Evolutionary conservation across 2,329 filamentous ascomycete genomes (phyloP).

Genomic region (Fusarium euwallaceae): DNA sequence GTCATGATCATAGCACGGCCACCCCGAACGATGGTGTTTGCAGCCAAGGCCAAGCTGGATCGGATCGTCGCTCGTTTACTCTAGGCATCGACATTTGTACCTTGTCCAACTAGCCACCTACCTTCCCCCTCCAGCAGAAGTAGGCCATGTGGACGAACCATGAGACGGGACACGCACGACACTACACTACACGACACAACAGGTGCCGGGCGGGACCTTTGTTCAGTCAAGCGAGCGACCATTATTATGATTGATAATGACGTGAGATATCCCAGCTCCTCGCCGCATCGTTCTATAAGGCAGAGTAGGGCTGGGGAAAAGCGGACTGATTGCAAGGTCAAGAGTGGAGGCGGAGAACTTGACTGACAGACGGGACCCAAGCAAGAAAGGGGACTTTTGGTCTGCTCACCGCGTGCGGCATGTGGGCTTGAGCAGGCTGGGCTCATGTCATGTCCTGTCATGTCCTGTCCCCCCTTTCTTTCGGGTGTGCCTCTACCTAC

Average conservation of each 20-base stretch:
- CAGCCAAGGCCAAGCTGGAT: constrained; percentile 18
- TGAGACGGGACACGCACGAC: not conserved
- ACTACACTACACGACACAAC: not conserved
- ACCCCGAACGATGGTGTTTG: not conserved
- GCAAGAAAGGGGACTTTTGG: constrained; percentile 8
- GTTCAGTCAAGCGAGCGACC: not conserved
- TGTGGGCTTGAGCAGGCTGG: not conserved
- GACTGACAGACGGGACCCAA: constrained; percentile 3
- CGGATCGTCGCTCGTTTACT: constrained; percentile 17
- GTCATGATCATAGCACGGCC: constrained; percentile 22
- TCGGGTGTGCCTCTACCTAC: not conserved
- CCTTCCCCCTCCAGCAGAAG: not conserved
- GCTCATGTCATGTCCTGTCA: not conserved
- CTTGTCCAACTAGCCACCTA: not conserved
- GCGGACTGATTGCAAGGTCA: constrained; percentile 20
- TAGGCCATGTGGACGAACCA: not conserved
- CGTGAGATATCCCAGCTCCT: constrained; percentile 20
- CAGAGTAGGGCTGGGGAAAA: constrained; percentile 36
- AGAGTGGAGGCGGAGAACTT: constrained; percentile 30
- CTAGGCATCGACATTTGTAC: constrained; percentile 5
- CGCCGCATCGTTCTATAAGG: constrained; percentile 22
- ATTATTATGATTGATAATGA: constrained; percentile 9
- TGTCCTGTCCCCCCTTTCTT: not conserved
- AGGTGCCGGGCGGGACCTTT: not conserved
- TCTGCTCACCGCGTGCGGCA: not conserved